These are phyloP conservation scores for Stachybotrys elegans DNA, from an alignment of 2,329 filamentous ascomycete genomes.

Conservation along the genomic window DNA sequence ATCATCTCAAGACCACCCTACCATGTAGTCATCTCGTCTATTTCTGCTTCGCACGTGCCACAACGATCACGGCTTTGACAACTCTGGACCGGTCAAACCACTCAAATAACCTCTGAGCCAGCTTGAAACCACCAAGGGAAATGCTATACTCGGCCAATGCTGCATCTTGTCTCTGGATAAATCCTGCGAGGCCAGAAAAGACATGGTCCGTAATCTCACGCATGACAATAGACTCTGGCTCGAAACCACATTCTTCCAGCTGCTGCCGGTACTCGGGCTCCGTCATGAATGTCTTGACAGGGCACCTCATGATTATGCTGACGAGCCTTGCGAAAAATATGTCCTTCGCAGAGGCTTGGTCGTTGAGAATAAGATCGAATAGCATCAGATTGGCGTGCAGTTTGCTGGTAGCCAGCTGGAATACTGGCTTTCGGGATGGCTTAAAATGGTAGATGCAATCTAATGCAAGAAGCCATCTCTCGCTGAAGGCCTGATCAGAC, in stretches of 20 bases:
- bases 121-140: slow-evolving; percentile 28
- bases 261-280: slow-evolving; percentile 37
- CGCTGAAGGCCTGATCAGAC: slow-evolving; percentile 14
- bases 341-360: slow-evolving; percentile 20
- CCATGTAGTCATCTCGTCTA: no score
- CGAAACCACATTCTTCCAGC: slow-evolving; percentile 43
- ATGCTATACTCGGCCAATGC: slow-evolving; percentile 29
- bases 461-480: slow-evolving; percentile 49
- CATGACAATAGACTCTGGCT: slow-evolving; percentile 32
- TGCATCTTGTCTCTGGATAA: slow-evolving; percentile 31
- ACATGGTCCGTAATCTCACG: slow-evolving; percentile 48
- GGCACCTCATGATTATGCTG: slow-evolving; percentile 42
- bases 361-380: slow-evolving; percentile 45
- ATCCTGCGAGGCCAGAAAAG: slow-evolving; percentile 42
- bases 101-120: slow-evolving; percentile 30
- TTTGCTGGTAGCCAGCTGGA: slow-evolving; percentile 32
- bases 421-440: slow-evolving; percentile 42
- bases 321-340: slow-evolving; percentile 32
- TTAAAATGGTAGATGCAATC: slow-evolving; percentile 54
- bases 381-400: slow-evolving; percentile 47
- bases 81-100: slow-evolving; percentile 31
- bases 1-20: no score
- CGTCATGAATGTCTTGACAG: slow-evolving; percentile 43
- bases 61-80: slow-evolving; percentile 29
- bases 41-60: slow-evolving; percentile 22